Base-by-base conservation (phyloP, 2,329 filamentous ascomycete genomes). In the Periconia sp. region DNA sequence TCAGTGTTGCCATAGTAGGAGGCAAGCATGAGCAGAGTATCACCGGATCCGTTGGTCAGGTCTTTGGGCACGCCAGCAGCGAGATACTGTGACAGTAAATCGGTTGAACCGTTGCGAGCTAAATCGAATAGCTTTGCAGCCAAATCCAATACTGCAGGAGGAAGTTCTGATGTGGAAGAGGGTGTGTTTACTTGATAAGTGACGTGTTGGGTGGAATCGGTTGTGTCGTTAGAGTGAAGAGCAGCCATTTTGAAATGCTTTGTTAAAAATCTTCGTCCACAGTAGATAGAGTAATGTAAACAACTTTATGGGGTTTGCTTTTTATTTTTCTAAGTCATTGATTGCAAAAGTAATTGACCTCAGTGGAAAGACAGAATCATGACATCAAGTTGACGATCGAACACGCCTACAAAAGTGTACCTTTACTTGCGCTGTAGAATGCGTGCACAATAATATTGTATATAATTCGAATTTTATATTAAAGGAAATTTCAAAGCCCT, bases 1-100 rank as follows among this genome's bases (percentile, higher is more conserved):
- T 81, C 77, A 1, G 81, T 77, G 50, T 90, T 85, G 11, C 87
- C 87, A 60, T 90, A 82, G 62, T 91, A 91, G 0, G 86, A 81
- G 0, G 87, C 84, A 1, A 91, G 81, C 88, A 91, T 91, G 54
- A 91, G 76, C 55, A 91, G 72, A n/a, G 83, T 89, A 68, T 91
- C 87, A 46, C 88, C 88, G 58, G 88, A 87, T 47, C 87, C 82
- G 63, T 91, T 90, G 19, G 86, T 89, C 70, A 91, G 77, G 63
- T 90, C 90, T 1, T 82, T 77, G 0, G 87, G 87, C 23, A 91
- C 75, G 1, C 88, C 87, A 1, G 83, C 84, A 1, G 80, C 77
- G 37, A 91, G 71, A 45, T 88, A 88, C 70, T 86, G 81, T 41
- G 79, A 68, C n/a, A 91, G 82, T 13, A 84, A 71, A 6, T 80